Base-by-base conservation (phyloP, 108 stramenopile species). In the Epithemia pelagica region DNA sequence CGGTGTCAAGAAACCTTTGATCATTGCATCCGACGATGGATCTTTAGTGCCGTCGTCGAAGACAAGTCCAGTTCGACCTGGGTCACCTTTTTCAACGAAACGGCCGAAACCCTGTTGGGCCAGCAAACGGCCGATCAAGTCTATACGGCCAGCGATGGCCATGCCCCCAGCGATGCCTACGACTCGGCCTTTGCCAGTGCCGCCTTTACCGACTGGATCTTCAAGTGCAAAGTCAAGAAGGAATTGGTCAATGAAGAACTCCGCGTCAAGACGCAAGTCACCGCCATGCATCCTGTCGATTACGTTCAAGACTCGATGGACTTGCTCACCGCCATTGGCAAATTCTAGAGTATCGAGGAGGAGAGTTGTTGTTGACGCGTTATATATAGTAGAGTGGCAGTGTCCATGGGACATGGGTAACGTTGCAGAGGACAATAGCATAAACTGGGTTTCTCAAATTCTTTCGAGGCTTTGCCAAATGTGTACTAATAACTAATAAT, bases 61-160 rank as follows among this genome's bases (percentile, higher is more conserved):
- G 97, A 98, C 69, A 82, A 83, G 56, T 90, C 93, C 26, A 74
- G 81, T 30, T 84, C 84, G 25, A 78, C 87, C 0, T 98, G 96
- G 95, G 91, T 96, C 27, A 89, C 85, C 20, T 65, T 92, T 24
- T 98, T 96, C 78, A 90, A 98, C 68, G 95, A 96, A 30, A 81
- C 87, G 62, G 95, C 92, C 1, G 65, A 86, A 72, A 58, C 67
- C 15, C 52, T 98, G 30, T 78, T 95, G 33, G 68, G 72, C n/a
- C 86, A 88, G 18, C 68, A 71, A n/a, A 89, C 81, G 30, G 97
- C 97, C 22, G 88, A 98, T 68, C 82, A 92, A 32, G 73, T 81
- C 28, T 78, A 75, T 54, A 70, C 57, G 56, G 59, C 84, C 2
- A 73, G 66, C 51, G 65, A 56, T 26, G 70, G 78, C 52, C 64